phyloP scores from a whole-genome alignment of 495 filamentous ascomycete genomes.

The Chlorociboria aeruginascens region DNA sequence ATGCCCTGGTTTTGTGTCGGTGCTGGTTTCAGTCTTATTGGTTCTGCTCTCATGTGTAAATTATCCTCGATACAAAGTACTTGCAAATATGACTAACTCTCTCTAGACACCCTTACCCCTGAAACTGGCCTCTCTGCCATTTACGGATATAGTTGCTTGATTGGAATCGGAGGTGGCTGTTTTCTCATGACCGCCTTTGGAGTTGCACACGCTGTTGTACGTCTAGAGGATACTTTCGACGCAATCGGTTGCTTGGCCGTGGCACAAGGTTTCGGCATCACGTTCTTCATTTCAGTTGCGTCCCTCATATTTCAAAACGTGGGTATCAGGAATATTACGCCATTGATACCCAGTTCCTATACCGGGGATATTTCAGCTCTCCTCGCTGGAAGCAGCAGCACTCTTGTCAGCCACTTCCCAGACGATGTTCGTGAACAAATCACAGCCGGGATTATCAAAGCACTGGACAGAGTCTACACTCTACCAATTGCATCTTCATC shows the following conservation, averaged over 20 bases:
- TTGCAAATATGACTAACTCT: too few relatives aligned
- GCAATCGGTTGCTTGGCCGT: background rate
- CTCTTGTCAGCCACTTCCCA: too few relatives aligned
- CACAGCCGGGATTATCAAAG: too few relatives aligned
- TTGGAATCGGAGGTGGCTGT: background rate
- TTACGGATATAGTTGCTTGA: background rate
- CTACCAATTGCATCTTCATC: too few relatives aligned
- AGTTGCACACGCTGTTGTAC: background rate
- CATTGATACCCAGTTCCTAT: too few relatives aligned
- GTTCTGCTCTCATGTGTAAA: constrained; percentile 37
- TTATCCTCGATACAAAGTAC: too few relatives aligned
- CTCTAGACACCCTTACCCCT: background rate
- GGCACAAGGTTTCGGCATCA: background rate
- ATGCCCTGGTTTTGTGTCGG: constrained; percentile 42
- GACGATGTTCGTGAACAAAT: too few relatives aligned
- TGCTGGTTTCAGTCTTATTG: constrained; percentile 32
- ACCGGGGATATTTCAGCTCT: too few relatives aligned
- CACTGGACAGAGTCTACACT: too few relatives aligned
- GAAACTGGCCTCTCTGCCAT: background rate
- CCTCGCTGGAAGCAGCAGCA: too few relatives aligned
- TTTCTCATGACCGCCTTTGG: background rate
- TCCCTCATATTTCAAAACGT: background rate
- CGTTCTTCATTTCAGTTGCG: background rate
- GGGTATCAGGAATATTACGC: background rate
- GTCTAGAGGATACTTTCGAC: background rate